Base-by-base conservation (phyloP, 2,329 filamentous ascomycete genomes). In the Pseudopithomyces chartarum region DNA sequence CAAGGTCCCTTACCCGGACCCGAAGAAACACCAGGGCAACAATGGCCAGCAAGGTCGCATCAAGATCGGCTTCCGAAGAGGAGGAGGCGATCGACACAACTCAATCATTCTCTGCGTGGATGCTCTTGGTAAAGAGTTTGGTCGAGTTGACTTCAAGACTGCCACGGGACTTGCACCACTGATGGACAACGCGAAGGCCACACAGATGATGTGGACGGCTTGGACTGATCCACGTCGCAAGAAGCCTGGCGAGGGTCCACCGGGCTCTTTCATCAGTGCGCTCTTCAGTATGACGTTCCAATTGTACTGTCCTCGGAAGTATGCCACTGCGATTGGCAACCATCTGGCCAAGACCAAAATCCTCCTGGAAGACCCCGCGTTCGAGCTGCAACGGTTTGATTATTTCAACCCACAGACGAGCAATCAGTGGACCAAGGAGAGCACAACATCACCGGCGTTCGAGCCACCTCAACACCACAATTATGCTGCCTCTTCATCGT, bases 101-200 rank as follows among this genome's bases (percentile, higher is more conserved):
- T 82, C 81, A n/a, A 89, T 93, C 17, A 92, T 97, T 49, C 82
- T 89, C 53, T 88, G 92, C 10, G 84, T 87, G 38, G 94, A 98
- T 70, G 83, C 88, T 60, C 87, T 86, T 1, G 84, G 86, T 3
- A 82, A 83, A 38, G 84, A 88, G 32, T 93, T 97, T 67, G 95
- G 91, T 13, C 82, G 82, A n/a, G 77, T 98, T 5, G 91, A 96
- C 65, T 65, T 80, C 42, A 84, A 82, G 62, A 87, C 87, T 15
- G 86, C 92, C 0, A 76, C 80, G 19, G 90, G 85, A 6, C 81
- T 98, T 8, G 85, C 85, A 7, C 88, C 87, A 7, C 77, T 97
- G 0, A 81, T 98, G 52, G 91, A 96, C 71, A 68, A 55, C 26
- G 83, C 85, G 1, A 79, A 82, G 12, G 78, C 81, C 12, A 80